Evolutionary conservation across 805 yeast genomes (phyloP), one percentile per base, ranked within the genome.

Genomic region (Metschnikowia henanensis): DNA sequence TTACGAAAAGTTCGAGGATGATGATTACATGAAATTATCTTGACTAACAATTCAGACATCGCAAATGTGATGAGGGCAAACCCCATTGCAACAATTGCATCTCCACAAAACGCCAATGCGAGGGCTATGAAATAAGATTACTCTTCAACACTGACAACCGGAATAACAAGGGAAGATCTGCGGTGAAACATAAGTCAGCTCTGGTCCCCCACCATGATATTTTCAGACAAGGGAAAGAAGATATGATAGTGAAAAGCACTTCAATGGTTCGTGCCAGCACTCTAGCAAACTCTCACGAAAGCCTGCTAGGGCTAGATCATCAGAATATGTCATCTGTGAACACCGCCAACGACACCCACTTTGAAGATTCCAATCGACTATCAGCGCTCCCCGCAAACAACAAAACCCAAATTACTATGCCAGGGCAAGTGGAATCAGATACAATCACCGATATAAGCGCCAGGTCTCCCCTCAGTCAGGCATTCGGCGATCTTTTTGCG

Each of bases 51-150:
- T 26, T 3, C n/a, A 72, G 82, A 43, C 72, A 80, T 46, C 59
- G 80, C 41, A 79, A 79, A 49, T 79, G 84, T 55, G 83, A 78
- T 52, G 84, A 79, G 52, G 65, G 66, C 2, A 76, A 73, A 47
- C 84, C 84, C 2, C 50, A 42, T 8, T 79, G 84, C 56, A 57
- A 61, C 30, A 79, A 77, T 52, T 79, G 83, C 47, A 17, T 59
- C 3, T 67, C 62, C 21, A 63, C 71, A 2, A 76, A 76, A 1
- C 58, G 75, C 25, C 45, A 41, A 8, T 79, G 84, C 46, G 80
- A 66, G 41, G 82, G 81, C 2, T 79, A 79, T 56, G 76, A 70
- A 1, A 46, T 76, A 6, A 62, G 75, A 43, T 58, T 78, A 5
- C 65, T 73, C 4, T 79, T 79, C 46, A 80, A 75, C 49, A 79